Evolutionary conservation across 257 asterid species (phyloP), one percentile per base, ranked within the genome.

Genomic region (Solanum arcanum): DNA sequence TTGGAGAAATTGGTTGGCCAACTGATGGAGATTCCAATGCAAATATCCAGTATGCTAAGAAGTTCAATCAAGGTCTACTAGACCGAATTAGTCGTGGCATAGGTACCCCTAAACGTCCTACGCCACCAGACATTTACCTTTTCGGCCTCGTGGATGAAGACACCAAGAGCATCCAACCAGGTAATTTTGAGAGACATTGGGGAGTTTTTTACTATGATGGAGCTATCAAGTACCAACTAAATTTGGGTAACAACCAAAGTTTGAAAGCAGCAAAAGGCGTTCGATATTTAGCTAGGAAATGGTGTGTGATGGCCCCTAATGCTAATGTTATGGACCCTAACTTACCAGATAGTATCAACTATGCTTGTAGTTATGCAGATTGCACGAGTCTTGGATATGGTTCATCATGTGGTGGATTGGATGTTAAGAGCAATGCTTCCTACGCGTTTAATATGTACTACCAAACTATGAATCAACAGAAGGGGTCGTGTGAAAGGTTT

Each of bases 1-100:
- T 97, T 52, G 99, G 99, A 3, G 99, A 96, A 83, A 92, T 97
- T 31, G 98, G 99, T 1, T 95, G 99, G 99, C 99, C 99, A 0
- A 88, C 98, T 0, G 99, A 97, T 23, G 98, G 98, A 0, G 91
- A 91, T 42, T 21, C 89, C 7, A 94, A 93, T 37, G 98, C 99
- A 0, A 97, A 94, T 81, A 21, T 56, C 0, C 90, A 83, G 62
- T 83, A 91, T 29, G 98, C 99, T 3, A 94, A 93, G 6, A 87
- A 93, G 31, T 96, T 95, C 94, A 95, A 97, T 66, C 98, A 93
- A 85, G 98, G 99, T 1, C 88, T 95, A 5, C 5, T 97, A 64
- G 86, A 91, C 87, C 92, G 95, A 37, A 94, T 95, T 27, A 91
- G 13, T 41, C 92, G 76, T 70, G 93, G 96, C 23, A 88, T 64